phyloP scores from a whole-genome alignment of 345 rosid genomes.

The Lepidium didymum region DNA sequence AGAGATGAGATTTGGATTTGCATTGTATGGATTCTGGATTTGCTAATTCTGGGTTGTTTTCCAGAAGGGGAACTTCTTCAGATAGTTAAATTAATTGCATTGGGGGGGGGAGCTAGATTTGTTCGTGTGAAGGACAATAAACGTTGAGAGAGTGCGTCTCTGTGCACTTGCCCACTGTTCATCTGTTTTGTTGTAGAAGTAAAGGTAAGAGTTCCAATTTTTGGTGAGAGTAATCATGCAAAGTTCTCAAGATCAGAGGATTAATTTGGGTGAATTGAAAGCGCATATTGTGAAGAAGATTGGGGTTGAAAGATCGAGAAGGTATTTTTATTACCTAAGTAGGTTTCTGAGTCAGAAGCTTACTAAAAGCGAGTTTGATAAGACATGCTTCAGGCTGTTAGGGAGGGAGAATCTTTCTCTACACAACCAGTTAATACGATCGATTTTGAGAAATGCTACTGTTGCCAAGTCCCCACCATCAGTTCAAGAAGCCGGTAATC shows the following conservation, averaged over 20 bases:
- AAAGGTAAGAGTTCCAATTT: neutral
- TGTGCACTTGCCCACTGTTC: conserved; percentile 19
- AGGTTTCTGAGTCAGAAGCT: conserved; percentile 81
- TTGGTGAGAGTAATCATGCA: conserved; percentile 47
- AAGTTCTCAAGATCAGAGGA: conserved; percentile 74
- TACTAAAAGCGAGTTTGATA: conserved; percentile 78
- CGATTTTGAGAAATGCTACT: conserved; percentile 76
- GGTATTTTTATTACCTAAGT: conserved; percentile 63
- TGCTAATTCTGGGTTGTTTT: neutral
- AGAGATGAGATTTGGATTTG: conserved; percentile 55
- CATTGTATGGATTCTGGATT: conserved; percentile 47
- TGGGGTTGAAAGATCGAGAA: conserved; percentile 75
- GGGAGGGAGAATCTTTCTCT: conserved; percentile 92
- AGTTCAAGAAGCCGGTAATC: conserved; percentile 41
- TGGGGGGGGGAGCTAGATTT: conserved; percentile 7
- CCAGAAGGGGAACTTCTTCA: conserved; percentile 6
- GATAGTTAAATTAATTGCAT: conserved; percentile 25
- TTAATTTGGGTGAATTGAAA: conserved; percentile 74
- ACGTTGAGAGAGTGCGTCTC: conserved; percentile 28
- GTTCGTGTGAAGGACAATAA: conserved; percentile 26
- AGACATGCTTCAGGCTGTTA: conserved; percentile 64
- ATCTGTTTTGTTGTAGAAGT: neutral
- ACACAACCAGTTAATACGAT: conserved; percentile 75
- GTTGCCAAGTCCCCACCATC: conserved; percentile 60
- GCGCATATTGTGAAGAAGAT: conserved; percentile 70